These are phyloP conservation scores for Suhomyces taliae DNA, from an alignment of 1,139 yeast species.

Conservation along the genomic window DNA sequence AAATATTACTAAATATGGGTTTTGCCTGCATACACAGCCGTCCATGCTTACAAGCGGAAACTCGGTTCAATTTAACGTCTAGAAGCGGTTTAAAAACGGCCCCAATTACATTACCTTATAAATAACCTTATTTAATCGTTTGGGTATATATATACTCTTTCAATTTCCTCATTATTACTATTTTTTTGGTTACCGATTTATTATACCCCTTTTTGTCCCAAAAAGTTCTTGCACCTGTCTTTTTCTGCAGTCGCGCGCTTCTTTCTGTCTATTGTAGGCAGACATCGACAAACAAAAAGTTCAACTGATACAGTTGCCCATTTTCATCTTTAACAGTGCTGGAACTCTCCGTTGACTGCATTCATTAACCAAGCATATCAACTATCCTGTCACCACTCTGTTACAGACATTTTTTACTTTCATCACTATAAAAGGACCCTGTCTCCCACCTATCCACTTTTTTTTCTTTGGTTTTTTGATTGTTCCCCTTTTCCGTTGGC, in stretches of 20 bases:
- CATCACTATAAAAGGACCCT: background rate
- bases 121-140: too few species aligned
- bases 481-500: too few species aligned
- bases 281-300: conserved; percentile 8
- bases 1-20: too few species aligned
- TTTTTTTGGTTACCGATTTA: background rate
- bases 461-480: background rate
- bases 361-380: background rate
- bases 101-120: too few species aligned
- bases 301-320: background rate
- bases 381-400: too few species aligned
- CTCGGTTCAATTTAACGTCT: too few species aligned
- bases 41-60: too few species aligned
- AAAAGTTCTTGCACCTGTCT: background rate
- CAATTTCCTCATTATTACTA: background rate
- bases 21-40: too few species aligned
- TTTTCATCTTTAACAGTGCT: background rate
- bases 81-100: too few species aligned
- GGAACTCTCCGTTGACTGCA: background rate
- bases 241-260: conserved; percentile 7
- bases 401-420: background rate
- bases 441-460: background rate
- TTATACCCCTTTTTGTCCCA: background rate
- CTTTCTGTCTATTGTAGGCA: background rate
- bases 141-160: too few species aligned